These are phyloP conservation scores for Diaporthe destruens DNA, from an alignment of 2,329 filamentous ascomycete genomes.

Conservation along the genomic window DNA sequence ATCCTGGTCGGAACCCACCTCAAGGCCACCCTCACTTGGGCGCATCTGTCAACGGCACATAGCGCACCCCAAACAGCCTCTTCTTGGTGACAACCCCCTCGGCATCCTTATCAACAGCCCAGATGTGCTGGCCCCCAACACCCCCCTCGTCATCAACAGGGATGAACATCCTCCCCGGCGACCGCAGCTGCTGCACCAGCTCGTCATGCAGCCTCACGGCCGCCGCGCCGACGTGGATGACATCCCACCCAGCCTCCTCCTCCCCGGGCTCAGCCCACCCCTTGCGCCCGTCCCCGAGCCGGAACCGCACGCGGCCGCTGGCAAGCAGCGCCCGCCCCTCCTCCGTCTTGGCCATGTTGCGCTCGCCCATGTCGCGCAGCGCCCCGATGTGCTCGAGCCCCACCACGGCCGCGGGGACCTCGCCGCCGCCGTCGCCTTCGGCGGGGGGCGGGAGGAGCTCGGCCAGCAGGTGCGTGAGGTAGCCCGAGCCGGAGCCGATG, in stretches of 20 bases:
- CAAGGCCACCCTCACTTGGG: constrained; percentile 51
- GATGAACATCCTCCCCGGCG: constrained; percentile 85
- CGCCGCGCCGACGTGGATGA: constrained; percentile 94
- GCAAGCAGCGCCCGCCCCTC: constrained; percentile 72
- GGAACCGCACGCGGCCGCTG: constrained; percentile 75
- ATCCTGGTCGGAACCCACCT: neutral
- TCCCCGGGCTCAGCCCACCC: constrained; percentile 66
- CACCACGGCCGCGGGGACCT: constrained; percentile 64
- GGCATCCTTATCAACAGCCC: constrained; percentile 78
- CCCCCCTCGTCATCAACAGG: constrained; percentile 72
- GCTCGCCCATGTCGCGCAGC: constrained; percentile 71
- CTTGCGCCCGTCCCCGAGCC: constrained; percentile 79
- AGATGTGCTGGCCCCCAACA: constrained; percentile 73
- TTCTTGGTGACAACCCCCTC: constrained; percentile 71
- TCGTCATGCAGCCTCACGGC: constrained; percentile 79
- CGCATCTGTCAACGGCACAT: constrained; percentile 82
- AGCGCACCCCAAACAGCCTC: constrained; percentile 78
- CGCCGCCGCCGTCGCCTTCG: constrained; percentile 40
- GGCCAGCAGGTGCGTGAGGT: constrained; percentile 89
- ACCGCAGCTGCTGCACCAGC: constrained; percentile 81
- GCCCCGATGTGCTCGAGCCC: constrained; percentile 80
- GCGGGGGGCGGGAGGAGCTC: constrained; percentile 63
- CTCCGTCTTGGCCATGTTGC: constrained; percentile 74
- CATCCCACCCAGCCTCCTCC: constrained; percentile 78
- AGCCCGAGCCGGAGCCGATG: constrained; percentile 82